A percentile compares a stretch with the other conserved stretches of the same genome.
Conservation (phyloP, 2,329 filamentous ascomycete species). For the Aspergillus latus region DNA sequence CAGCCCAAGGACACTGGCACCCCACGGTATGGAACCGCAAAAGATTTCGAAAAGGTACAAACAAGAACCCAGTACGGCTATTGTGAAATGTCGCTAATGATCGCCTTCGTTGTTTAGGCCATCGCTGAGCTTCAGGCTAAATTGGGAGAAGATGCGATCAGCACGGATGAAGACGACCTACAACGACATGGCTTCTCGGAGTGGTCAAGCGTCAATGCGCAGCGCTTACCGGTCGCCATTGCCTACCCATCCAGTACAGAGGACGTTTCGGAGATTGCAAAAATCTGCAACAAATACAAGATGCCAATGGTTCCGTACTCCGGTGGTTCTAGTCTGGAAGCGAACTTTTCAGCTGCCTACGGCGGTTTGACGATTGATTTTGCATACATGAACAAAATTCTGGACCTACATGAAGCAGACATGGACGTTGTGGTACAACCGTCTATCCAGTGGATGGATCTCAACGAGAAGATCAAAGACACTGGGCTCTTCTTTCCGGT, state of each 20-base stretch:
- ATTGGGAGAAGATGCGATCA: slow-evolving; percentile 61
- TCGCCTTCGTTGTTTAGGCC: slow-evolving; percentile 44
- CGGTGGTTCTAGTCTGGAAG: slow-evolving; percentile 82
- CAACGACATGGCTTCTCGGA: slow-evolving; percentile 67
- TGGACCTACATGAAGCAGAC: slow-evolving; percentile 78
- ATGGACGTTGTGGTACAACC: slow-evolving; percentile 94
- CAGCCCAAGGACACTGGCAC: slow-evolving; percentile 18
- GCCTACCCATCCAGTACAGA: slow-evolving; percentile 64
- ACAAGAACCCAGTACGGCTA: neutral
- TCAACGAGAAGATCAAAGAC: slow-evolving; percentile 73
- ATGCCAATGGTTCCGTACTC: slow-evolving; percentile 86
- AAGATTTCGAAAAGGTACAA: slow-evolving; percentile 42
- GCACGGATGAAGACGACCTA: slow-evolving; percentile 63
- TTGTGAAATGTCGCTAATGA: neutral
- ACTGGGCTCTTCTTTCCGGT: slow-evolving; percentile 87
- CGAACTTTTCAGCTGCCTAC: slow-evolving; percentile 82
- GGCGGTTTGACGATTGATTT: slow-evolving; percentile 91
- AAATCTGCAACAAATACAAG: slow-evolving; percentile 73
- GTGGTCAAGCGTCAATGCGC: slow-evolving; percentile 68
- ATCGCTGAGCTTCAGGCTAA: slow-evolving; percentile 54
- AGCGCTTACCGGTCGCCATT: slow-evolving; percentile 63
- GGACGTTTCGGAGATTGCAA: slow-evolving; percentile 63
- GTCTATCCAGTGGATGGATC: slow-evolving; percentile 84
- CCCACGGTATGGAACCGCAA: slow-evolving; percentile 40
- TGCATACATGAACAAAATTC: slow-evolving; percentile 77